Conservation (phyloP, 805 yeast genomes). For the Wickerhamomyces queroliae region DNA sequence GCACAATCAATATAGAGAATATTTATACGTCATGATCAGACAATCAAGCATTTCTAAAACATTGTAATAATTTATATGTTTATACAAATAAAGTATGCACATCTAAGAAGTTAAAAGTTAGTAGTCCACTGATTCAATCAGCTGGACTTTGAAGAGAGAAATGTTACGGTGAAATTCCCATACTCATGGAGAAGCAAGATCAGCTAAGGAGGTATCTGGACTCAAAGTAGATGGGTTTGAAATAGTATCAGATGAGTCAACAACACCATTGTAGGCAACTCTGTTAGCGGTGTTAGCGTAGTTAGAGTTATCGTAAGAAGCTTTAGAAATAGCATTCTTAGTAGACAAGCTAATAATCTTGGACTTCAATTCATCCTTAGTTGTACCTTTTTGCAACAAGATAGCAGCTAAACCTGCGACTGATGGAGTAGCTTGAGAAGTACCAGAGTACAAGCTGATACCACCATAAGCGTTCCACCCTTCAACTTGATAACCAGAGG, state of each 20-base stretch:
- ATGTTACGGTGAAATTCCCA: too few relatives aligned
- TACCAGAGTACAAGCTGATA: conserved; percentile 41
- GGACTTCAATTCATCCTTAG: conserved; percentile 32
- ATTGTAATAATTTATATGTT: too few relatives aligned
- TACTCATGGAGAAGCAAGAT: too few relatives aligned
- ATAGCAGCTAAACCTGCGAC: conserved; percentile 58
- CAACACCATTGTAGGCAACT: conserved; percentile 31
- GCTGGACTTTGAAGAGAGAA: too few relatives aligned
- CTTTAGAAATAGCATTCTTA: conserved; percentile 24
- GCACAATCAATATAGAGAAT: too few relatives aligned
- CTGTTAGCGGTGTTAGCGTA: conserved; percentile 49
- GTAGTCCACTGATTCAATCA: too few relatives aligned
- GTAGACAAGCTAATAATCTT: conserved; percentile 37
- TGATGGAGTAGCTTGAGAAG: conserved; percentile 70
- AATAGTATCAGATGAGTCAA: conserved; percentile 4
- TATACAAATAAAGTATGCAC: too few relatives aligned
- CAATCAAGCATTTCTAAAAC: too few relatives aligned
- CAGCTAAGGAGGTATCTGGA: not conserved
- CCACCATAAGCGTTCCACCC: conserved; percentile 36
- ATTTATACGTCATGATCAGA: too few relatives aligned
- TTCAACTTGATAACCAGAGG: conserved; percentile 64
- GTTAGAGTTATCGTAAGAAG: conserved; percentile 28
- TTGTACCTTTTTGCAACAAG: conserved; percentile 42
- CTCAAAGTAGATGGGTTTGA: not conserved
- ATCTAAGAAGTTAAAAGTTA: too few relatives aligned